These are phyloP conservation scores for Dactylellina parvicollis DNA, from an alignment of 2,329 filamentous ascomycete genomes.

Conservation along the genomic window DNA sequence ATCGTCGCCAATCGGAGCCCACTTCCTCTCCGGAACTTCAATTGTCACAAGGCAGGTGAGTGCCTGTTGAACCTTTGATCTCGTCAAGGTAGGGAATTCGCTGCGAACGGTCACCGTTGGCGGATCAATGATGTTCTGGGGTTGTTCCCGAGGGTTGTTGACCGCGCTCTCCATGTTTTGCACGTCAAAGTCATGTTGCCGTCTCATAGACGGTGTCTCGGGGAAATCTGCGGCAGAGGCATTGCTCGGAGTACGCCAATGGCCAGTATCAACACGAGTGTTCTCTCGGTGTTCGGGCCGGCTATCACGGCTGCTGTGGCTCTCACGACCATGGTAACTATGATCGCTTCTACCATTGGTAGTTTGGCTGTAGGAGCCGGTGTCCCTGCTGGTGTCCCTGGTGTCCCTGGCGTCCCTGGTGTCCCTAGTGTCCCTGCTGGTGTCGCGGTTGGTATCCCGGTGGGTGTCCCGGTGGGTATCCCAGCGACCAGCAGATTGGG, in stretches of 20 bases:
- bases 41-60: conserved; percentile 93
- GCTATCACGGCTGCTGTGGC: conserved; percentile 43
- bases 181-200: conserved; percentile 92
- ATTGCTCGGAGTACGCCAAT: conserved; percentile 64
- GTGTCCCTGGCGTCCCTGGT: conserved; percentile 64
- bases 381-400: conserved; percentile 72
- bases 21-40: conserved; percentile 91
- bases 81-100: conserved; percentile 92
- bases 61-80: conserved; percentile 92
- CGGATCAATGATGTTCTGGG: conserved; percentile 85
- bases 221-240: conserved; percentile 77
- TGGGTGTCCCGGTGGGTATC: conserved; percentile 55
- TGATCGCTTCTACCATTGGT: conserved; percentile 57
- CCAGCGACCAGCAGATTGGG: conserved; percentile 39
- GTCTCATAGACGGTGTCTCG: conserved; percentile 55
- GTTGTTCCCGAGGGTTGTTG: conserved; percentile 71
- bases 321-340: conserved; percentile 31
- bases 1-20: conserved; percentile 82
- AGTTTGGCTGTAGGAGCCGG: conserved; percentile 62
- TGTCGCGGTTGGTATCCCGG: conserved; percentile 72
- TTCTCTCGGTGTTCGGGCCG: conserved; percentile 33
- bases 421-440: too few relatives aligned
- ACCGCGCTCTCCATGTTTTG: conserved; percentile 92
- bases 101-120: conserved; percentile 94
- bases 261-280: conserved; percentile 57